Conservation (phyloP, 2,329 filamentous ascomycete genomes). For the Parafenestella ontariensis region DNA sequence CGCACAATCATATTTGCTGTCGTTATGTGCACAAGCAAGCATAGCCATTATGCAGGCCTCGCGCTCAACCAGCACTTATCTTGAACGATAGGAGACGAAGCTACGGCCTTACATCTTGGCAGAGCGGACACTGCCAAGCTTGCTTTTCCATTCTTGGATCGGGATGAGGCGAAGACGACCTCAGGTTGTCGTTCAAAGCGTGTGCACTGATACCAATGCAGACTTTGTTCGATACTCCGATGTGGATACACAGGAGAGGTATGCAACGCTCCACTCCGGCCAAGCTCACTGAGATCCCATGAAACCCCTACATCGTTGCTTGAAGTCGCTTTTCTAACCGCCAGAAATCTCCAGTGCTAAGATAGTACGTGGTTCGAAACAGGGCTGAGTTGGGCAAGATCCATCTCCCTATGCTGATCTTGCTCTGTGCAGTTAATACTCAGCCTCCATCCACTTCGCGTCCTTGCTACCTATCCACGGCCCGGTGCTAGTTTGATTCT, state of each 20-base stretch:
- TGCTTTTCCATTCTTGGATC: slow-evolving; percentile 16
- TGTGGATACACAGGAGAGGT: slow-evolving; percentile 40
- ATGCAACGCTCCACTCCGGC: slow-evolving; percentile 42
- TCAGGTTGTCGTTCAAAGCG: slow-evolving; percentile 27
- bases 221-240: slow-evolving; percentile 37
- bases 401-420: slow-evolving; percentile 24
- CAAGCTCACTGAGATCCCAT: slow-evolving; percentile 37
- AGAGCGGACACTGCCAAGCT: slow-evolving; percentile 31
- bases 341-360: slow-evolving; percentile 28
- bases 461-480: slow-evolving; percentile 26
- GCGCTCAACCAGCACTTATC: slow-evolving; percentile 11
- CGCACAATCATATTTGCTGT: neutral
- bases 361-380: slow-evolving; percentile 39
- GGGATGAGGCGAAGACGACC: slow-evolving; percentile 28
- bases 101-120: slow-evolving; percentile 33
- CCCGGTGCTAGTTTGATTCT: slow-evolving; percentile 33
- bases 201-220: slow-evolving; percentile 27
- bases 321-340: slow-evolving; percentile 32
- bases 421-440: slow-evolving; percentile 32
- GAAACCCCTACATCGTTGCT: slow-evolving; percentile 28
- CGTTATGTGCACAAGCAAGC: slow-evolving; percentile 8
- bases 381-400: slow-evolving; percentile 22
- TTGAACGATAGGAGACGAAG: slow-evolving; percentile 14
- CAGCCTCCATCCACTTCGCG: slow-evolving; percentile 24
- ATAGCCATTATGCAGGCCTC: slow-evolving; percentile 11